phyloP scores from a whole-genome alignment of 805 yeast genomes.

The Clavispora santaluciae region DNA sequence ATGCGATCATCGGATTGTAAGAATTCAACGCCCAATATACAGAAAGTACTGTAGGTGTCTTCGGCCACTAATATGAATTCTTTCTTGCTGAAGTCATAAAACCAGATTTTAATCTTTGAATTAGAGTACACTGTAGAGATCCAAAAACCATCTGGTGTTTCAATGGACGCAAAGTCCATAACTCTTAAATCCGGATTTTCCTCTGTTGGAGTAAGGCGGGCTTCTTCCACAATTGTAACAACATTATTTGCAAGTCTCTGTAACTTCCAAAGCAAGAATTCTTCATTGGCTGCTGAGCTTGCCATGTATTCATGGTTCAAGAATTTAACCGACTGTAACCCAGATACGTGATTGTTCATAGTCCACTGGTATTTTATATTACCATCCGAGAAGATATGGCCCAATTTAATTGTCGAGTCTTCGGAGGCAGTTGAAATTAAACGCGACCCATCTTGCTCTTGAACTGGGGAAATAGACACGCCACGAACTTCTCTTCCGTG shows the following conservation, averaged over 20 bases:
- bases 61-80: constrained; percentile 41
- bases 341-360: constrained; percentile 80
- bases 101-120: constrained; percentile 68
- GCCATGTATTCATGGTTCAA: constrained; percentile 44
- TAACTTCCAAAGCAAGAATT: constrained; percentile 75
- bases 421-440: constrained; percentile 79
- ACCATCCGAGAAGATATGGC: constrained; percentile 39
- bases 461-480: constrained; percentile 47
- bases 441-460: constrained; percentile 24
- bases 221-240: constrained; percentile 46
- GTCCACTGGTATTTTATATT: constrained; percentile 48
- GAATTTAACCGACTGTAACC: constrained; percentile 70
- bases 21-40: constrained; percentile 62
- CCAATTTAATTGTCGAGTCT: constrained; percentile 74
- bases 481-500: constrained; percentile 93
- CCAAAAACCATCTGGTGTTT: constrained; percentile 42
- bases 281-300: constrained; percentile 80
- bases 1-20: constrained; percentile 22
- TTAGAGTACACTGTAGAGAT: constrained; percentile 79
- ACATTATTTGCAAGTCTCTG: constrained; percentile 25
- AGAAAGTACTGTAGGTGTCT: constrained; percentile 66
- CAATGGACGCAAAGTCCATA: constrained; percentile 67
- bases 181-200: constrained; percentile 79
- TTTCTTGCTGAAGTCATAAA: constrained; percentile 34
- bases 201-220: constrained; percentile 50